Percentiles rank a stretch among this genome's conserved stretches.
Evolutionary conservation across 2,329 filamentous ascomycete genomes (phyloP).

Genomic region (Penicillium oxalicum): DNA sequence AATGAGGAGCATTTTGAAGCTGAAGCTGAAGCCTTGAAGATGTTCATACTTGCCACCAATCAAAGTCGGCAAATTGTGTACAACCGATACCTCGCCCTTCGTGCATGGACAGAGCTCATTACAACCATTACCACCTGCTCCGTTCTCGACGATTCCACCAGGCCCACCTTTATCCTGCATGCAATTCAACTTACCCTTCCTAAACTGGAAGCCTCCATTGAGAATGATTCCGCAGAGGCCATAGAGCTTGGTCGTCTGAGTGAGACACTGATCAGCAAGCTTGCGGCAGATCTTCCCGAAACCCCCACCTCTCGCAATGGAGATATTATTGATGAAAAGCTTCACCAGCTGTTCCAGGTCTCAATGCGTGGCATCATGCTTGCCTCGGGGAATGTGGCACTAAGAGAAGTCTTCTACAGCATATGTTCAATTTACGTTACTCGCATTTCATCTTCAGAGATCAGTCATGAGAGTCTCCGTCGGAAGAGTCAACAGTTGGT

Average conservation of each 20-base stretch:
- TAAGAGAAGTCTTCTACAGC: slow-evolving; percentile 83
- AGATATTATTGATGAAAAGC: slow-evolving; percentile 77
- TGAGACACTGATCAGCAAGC: slow-evolving; percentile 54
- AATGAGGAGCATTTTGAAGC: slow-evolving; percentile 38
- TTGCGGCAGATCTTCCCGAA: slow-evolving; percentile 32
- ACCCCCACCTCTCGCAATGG: slow-evolving; percentile 45
- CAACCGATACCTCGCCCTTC: slow-evolving; percentile 61
- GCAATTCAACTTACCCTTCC: slow-evolving; percentile 82
- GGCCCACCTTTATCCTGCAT: slow-evolving; percentile 75
- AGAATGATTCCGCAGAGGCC: slow-evolving; percentile 63
- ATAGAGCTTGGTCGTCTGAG: slow-evolving; percentile 70
- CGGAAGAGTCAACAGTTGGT: slow-evolving; percentile 61
- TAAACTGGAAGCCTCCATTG: slow-evolving; percentile 72
- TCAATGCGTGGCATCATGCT: slow-evolving; percentile 74
- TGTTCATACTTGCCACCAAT: slow-evolving; percentile 39
- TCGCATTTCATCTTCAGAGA: slow-evolving; percentile 51
- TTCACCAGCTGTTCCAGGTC: slow-evolving; percentile 86
- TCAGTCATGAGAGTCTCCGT: slow-evolving; percentile 44
- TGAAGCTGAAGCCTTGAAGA: slow-evolving; percentile 35
- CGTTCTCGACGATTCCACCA: slow-evolving; percentile 66
- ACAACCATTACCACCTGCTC: slow-evolving; percentile 77
- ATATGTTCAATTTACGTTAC: slow-evolving; percentile 83
- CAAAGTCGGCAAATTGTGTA: slow-evolving; percentile 32
- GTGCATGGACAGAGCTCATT: slow-evolving; percentile 77
- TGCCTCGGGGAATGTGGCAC: slow-evolving; percentile 61